A percentile compares a stretch with the other conserved stretches of the same genome.
Evolutionary conservation across 305 asterid genomes (phyloP).

Genomic region (Stenogyne calaminthoides): DNA sequence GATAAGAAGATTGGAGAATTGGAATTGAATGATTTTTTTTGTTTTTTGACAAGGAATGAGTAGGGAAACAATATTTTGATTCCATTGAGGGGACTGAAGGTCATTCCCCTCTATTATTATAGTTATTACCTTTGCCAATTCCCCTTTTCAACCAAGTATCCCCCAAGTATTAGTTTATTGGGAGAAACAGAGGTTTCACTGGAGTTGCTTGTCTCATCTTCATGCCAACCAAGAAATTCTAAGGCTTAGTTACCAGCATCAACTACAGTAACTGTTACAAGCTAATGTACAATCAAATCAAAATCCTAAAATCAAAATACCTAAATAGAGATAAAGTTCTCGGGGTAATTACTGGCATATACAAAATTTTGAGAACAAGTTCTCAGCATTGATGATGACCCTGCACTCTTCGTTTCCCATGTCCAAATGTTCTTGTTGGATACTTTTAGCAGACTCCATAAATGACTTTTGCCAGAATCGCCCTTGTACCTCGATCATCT

Average conservation of each 20-base stretch:
- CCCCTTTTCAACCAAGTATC: background rate
- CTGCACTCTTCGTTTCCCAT: conserved; percentile 17
- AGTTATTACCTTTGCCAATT: background rate
- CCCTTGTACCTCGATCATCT: conserved; percentile 14
- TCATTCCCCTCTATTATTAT: background rate
- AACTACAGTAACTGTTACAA: conserved; percentile 71
- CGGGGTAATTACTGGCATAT: too few relatives aligned
- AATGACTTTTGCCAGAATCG: background rate
- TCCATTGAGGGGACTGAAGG: background rate
- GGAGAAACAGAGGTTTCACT: conserved; percentile 46
- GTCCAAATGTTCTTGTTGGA: conserved; percentile 1
- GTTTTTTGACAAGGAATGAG: too few relatives aligned
- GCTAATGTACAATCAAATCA: conserved; percentile 8
- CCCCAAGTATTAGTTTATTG: background rate
- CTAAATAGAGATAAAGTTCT: too few relatives aligned
- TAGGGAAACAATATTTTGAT: background rate
- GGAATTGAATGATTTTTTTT: background rate
- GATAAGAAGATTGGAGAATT: background rate
- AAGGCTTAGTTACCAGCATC: conserved; percentile 58
- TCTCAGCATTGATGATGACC: background rate
- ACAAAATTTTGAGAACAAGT: too few relatives aligned
- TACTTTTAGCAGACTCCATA: background rate
- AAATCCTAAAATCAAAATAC: background rate
- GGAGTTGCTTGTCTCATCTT: conserved; percentile 28
- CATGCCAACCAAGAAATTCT: conserved; percentile 68